Evolutionary conservation across 768 basidiomycete genomes (phyloP), one percentile per base, ranked within the genome.

Genomic region (Tricholoma hemisulphureum): DNA sequence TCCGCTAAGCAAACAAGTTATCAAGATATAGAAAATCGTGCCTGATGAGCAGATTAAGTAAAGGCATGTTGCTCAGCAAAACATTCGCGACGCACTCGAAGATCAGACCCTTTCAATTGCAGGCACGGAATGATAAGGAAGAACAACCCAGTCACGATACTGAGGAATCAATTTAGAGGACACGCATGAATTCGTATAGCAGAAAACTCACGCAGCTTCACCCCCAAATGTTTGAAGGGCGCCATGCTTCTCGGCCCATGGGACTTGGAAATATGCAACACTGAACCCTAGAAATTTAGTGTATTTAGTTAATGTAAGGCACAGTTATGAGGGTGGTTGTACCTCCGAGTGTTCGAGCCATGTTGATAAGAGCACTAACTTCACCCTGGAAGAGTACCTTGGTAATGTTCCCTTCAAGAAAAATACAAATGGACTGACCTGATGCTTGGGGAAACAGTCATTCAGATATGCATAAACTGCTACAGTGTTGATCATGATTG

Each of bases 261-360:
- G 82, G 3, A 87, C 78, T 65, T 88, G 85, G 68, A 83, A 88
- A 68, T 83, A 87, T 1, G 86, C 83, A 20, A 88, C 85, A 49
- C 78, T 78, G 65, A 87, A 87, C 3, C 85, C 79, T 77, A 39
- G 1, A 31, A 16, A 54, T 20, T 9, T 16, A 28, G 6, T 41
- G 10, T 18, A 24, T 23, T 20, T 8, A n/a, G n/a, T 18, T 9
- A 29, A 6, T 23, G 16, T 16, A 24, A 39, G n/a, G 13, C 34
- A 21, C 29, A 43, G 43, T n/a, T 14, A 18, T 51, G 18, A n/a
- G 13, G n/a, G 23, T 23, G 37, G 16, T n/a, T 26, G 23, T 58
- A 75, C 78, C 84, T 34, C 84, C 84, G 18, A 86, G 71, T 1
- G 73, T 75, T 46, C 86, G 77, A 14, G 77, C 75, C 20, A 87